phyloP scores from a whole-genome alignment of 2,329 filamentous ascomycete species.

The Myriosclerotinia scirpicola region DNA sequence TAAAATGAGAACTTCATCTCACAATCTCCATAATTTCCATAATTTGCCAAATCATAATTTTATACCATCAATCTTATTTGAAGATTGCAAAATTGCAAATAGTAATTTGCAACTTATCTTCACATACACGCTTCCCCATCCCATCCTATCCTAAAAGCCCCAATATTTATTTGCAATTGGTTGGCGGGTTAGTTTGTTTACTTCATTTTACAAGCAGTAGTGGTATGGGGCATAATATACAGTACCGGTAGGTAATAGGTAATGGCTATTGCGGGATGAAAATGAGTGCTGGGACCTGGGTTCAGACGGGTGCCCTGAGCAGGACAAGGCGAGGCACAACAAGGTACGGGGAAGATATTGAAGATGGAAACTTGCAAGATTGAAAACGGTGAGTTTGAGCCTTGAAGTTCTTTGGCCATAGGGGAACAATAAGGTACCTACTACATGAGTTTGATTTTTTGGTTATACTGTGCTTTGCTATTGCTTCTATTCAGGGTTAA shows the following conservation, averaged over 20 bases:
- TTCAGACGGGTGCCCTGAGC: conserved; percentile 14
- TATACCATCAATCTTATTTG: background rate
- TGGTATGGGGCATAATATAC: conserved; percentile 15
- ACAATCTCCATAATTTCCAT: conserved; percentile 15
- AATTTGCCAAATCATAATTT: conserved; percentile 18
- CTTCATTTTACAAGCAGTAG: conserved; percentile 19
- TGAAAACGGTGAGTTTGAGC: background rate
- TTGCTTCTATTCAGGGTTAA: background rate
- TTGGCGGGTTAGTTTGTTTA: conserved; percentile 8
- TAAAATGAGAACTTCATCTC: conserved; percentile 13
- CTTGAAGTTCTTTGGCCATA: background rate
- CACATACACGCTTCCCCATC: background rate
- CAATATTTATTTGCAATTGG: background rate
- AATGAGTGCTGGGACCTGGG: conserved; percentile 8
- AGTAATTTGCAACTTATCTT: conserved; percentile 12
- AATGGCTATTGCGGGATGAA: conserved; percentile 20
- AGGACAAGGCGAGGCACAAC: conserved; percentile 2
- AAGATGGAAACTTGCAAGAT: background rate
- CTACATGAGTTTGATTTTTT: background rate
- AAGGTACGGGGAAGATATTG: conserved; percentile 9
- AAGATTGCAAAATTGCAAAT: conserved; percentile 15
- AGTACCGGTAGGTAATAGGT: background rate
- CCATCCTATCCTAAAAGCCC: background rate
- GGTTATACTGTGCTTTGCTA: conserved; percentile 2
- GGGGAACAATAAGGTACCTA: background rate